These are phyloP conservation scores for Termitomyces sp. DNA, from an alignment of 768 basidiomycete species.

Conservation along the genomic window DNA sequence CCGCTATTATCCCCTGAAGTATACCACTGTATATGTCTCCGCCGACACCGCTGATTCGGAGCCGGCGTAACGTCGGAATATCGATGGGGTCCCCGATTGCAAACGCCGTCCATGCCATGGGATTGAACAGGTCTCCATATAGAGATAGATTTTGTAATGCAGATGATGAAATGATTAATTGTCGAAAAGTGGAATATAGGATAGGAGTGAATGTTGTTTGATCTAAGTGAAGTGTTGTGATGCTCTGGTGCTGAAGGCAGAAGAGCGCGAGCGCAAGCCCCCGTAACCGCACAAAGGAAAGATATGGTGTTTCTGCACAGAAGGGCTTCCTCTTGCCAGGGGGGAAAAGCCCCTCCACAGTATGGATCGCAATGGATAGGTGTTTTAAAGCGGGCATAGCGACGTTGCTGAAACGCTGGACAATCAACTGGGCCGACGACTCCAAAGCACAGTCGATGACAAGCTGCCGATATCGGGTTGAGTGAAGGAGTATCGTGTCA, in stretches of 20 bases:
- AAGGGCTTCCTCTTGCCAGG: slow-evolving; percentile 21
- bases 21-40: slow-evolving; percentile 32
- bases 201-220: slow-evolving; percentile 31
- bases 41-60: slow-evolving; percentile 34
- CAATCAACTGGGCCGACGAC: slow-evolving; percentile 17
- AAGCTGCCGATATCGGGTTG: slow-evolving; percentile 31
- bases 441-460: slow-evolving; percentile 24
- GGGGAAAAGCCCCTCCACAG: slow-evolving; percentile 18
- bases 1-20: slow-evolving; percentile 32
- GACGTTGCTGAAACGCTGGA: slow-evolving; percentile 22
- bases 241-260: slow-evolving; percentile 29
- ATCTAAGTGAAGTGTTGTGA: slow-evolving; percentile 40
- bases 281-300: slow-evolving; percentile 36
- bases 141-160: slow-evolving; percentile 35
- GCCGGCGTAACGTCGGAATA: slow-evolving; percentile 30
- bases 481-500: slow-evolving; percentile 24
- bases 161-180: slow-evolving; percentile 27
- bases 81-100: slow-evolving; percentile 16
- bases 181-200: slow-evolving; percentile 25
- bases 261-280: slow-evolving; percentile 37
- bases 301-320: slow-evolving; percentile 18
- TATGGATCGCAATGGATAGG: slow-evolving; percentile 32
- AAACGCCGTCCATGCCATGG: slow-evolving; percentile 19
- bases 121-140: slow-evolving; percentile 33
- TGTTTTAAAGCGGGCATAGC: slow-evolving; percentile 28